Percentiles rank a stretch among this genome's conserved stretches.
Conservation (phyloP, 495 filamentous ascomycete genomes). For the Lasiosphaeriaceae sp. region DNA sequence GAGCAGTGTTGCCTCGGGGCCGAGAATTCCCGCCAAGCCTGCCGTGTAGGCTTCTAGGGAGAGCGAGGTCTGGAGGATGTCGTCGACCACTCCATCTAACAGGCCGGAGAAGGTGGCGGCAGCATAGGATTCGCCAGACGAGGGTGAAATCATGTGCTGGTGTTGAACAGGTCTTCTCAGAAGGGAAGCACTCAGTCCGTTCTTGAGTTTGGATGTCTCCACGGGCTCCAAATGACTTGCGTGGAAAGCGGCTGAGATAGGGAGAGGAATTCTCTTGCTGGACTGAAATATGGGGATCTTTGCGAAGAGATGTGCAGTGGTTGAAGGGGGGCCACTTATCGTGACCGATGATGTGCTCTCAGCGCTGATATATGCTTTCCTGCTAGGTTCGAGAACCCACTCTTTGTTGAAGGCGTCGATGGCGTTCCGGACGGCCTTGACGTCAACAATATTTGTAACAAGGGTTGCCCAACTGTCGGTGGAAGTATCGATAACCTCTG, state of each 20-base stretch:
- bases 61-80: conserved; percentile 14
- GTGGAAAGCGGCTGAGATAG: conserved; percentile 55
- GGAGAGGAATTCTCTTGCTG: conserved; percentile 47
- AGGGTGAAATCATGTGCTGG: conserved; percentile 8
- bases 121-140: conserved; percentile 6
- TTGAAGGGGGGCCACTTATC: conserved; percentile 38
- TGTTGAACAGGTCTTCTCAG: conserved; percentile 5
- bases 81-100: not conserved
- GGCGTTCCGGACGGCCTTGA: conserved; percentile 24
- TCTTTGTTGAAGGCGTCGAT: conserved; percentile 24
- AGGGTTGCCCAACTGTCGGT: conserved; percentile 38
- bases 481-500: conserved; percentile 36
- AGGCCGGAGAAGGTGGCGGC: conserved; percentile 3
- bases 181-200: not conserved
- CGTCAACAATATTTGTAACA: conserved; percentile 36
- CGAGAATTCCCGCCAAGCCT: conserved; percentile 1
- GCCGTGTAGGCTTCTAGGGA: conserved; percentile 1
- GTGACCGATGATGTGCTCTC: conserved; percentile 29
- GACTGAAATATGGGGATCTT: not conserved
- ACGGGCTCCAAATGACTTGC: conserved; percentile 12
- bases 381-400: conserved; percentile 3
- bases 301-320: conserved; percentile 3
- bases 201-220: not conserved
- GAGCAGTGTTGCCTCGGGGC: not conserved
- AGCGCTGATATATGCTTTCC: conserved; percentile 15